Evolutionary conservation across 1,139 yeast genomes (phyloP).

Genomic region (Hansenula lynferdii): DNA sequence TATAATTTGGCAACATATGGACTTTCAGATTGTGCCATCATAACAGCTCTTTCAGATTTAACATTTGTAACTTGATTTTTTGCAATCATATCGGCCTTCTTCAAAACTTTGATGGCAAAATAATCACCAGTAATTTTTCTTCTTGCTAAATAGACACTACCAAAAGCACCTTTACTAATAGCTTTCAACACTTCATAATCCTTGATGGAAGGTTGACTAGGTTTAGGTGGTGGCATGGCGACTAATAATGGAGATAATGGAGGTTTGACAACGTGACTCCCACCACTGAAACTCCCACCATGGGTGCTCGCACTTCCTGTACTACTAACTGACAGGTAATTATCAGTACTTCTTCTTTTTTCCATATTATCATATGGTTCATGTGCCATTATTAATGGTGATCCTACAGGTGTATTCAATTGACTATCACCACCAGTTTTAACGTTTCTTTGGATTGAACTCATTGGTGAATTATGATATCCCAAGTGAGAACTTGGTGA

Average conservation of each 20-base stretch:
- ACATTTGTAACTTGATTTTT: slow-evolving; percentile 95
- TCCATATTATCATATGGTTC: slow-evolving; percentile 21
- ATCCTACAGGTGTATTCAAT: slow-evolving; percentile 38
- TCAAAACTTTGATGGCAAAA: slow-evolving; percentile 92
- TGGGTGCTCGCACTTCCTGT: slow-evolving; percentile 9
- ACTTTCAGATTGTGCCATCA: slow-evolving; percentile 95
- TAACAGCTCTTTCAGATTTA: slow-evolving; percentile 89
- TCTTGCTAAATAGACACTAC: slow-evolving; percentile 85
- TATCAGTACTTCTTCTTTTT: slow-evolving; percentile 14
- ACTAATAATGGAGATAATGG: slow-evolving; percentile 82
- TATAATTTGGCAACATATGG: slow-evolving; percentile 91
- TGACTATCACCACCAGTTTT: slow-evolving; percentile 16
- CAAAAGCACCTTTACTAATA: slow-evolving; percentile 96
- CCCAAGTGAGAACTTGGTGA: slow-evolving; percentile 41
- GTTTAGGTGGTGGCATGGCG: slow-evolving; percentile 43
- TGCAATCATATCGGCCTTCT: slow-evolving; percentile 93
- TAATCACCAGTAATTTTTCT: slow-evolving; percentile 88
- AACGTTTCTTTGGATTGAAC: slow-evolving; percentile 51
- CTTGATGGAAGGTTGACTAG: slow-evolving; percentile 63
- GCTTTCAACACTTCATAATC: slow-evolving; percentile 93
- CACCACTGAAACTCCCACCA: neutral
- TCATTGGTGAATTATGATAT: slow-evolving; percentile 40
- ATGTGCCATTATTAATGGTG: slow-evolving; percentile 32
- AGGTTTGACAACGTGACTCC: slow-evolving; percentile 31
- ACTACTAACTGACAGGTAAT: slow-evolving; percentile 12